These are phyloP conservation scores for Scheffersomyces titani DNA, from an alignment of 1,139 yeast species.

Conservation along the genomic window DNA sequence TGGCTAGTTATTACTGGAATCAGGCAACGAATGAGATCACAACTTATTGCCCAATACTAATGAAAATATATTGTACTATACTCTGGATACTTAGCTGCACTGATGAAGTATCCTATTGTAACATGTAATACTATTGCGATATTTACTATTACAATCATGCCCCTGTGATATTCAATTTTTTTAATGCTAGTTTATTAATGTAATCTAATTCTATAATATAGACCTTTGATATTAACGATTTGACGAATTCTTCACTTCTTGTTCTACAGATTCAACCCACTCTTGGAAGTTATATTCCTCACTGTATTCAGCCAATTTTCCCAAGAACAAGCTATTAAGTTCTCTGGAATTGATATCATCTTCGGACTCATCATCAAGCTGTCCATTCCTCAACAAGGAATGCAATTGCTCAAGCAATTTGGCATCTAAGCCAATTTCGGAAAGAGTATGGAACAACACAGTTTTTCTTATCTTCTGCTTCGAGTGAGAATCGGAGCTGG, in stretches of 20 bases:
- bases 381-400: constrained; percentile 6
- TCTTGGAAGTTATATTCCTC: constrained; percentile 22
- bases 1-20: background rate
- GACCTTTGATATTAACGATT: constrained; percentile 23
- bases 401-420: constrained; percentile 13
- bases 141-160: background rate
- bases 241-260: constrained; percentile 15
- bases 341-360: constrained; percentile 13
- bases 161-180: background rate
- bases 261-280: constrained; percentile 32
- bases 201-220: background rate
- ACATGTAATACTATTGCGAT: background rate
- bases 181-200: background rate
- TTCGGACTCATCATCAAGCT: constrained; percentile 6
- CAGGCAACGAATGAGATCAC: background rate
- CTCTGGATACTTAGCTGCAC: no score
- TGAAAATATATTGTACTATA: no score
- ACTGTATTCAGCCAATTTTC: constrained; percentile 17
- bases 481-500: constrained; percentile 40
- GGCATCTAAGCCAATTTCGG: constrained; percentile 9
- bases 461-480: constrained; percentile 44
- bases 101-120: no score
- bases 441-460: constrained; percentile 48
- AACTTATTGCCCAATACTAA: background rate
- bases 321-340: constrained; percentile 21